Evolutionary conservation across 495 filamentous ascomycete genomes (phyloP).

Genomic region (Xylaria flabelliformis): DNA sequence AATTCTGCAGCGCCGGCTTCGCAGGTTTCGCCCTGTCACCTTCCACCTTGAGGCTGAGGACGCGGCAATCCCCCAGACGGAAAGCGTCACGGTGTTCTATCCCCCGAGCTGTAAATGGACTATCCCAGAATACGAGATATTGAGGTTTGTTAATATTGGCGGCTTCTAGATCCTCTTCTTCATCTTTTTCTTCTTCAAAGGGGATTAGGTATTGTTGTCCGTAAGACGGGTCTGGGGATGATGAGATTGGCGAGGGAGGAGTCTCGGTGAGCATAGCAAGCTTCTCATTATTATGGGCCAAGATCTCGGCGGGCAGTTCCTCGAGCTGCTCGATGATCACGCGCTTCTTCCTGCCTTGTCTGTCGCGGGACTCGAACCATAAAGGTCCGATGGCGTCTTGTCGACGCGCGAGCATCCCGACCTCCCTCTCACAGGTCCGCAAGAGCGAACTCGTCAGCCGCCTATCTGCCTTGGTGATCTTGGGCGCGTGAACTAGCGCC

Average conservation of each 20-base stretch:
- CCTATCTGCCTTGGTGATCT: conserved; percentile 43
- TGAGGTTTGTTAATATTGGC: neutral
- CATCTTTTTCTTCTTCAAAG: neutral
- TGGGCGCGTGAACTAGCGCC: conserved; percentile 44
- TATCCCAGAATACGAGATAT: conserved; percentile 21
- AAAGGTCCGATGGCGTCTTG: conserved; percentile 32
- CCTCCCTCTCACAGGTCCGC: neutral
- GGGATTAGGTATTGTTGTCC: neutral
- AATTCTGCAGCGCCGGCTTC: conserved; percentile 30
- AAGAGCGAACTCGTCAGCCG: conserved; percentile 31
- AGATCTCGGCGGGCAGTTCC: neutral
- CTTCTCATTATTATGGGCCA: fast-evolving
- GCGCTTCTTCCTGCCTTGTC: conserved; percentile 25
- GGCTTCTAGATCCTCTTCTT: neutral
- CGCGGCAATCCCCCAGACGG: conserved; percentile 32
- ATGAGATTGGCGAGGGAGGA: neutral
- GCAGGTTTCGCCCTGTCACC: conserved; percentile 36
- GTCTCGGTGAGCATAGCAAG: neutral
- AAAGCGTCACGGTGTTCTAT: neutral
- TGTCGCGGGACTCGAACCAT: conserved; percentile 38
- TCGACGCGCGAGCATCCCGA: conserved; percentile 3
- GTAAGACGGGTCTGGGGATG: too few relatives aligned
- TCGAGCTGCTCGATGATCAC: conserved; percentile 36
- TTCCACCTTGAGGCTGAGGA: conserved; percentile 45
- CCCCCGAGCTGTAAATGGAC: neutral